These are phyloP conservation scores for Cunninghamia lanceolata DNA, from an alignment of 75 land plant genomes.

Conservation along the genomic window DNA sequence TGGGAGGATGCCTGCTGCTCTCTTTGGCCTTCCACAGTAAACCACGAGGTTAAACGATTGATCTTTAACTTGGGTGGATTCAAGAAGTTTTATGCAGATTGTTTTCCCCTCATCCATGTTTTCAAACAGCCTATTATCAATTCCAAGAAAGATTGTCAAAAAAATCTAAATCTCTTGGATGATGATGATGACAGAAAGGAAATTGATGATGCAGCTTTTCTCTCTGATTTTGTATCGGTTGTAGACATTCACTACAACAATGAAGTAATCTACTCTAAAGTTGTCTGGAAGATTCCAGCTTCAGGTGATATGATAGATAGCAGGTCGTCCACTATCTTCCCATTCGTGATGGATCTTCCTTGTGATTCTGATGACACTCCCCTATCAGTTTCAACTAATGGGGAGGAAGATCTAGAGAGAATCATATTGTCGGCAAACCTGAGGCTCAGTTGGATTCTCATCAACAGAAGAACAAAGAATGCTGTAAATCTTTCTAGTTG, in stretches of 20 bases:
- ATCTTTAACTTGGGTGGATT: too few relatives aligned
- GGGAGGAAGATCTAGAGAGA: background rate
- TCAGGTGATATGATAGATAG: background rate
- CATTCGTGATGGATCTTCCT: background rate
- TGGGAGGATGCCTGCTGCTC: too few relatives aligned
- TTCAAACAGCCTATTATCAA: too few relatives aligned
- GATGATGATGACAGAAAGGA: too few relatives aligned
- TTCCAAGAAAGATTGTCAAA: too few relatives aligned
- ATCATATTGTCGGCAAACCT: background rate
- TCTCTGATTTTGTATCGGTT: slow-evolving; percentile 13
- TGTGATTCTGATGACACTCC: background rate
- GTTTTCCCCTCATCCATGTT: too few relatives aligned
- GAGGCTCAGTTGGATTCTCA: background rate
- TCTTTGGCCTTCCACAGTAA: too few relatives aligned
- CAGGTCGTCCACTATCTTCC: background rate
- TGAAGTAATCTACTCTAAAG: background rate
- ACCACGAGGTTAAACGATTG: too few relatives aligned
- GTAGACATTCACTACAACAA: too few relatives aligned
- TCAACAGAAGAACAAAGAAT: background rate
- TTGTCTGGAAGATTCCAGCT: background rate
- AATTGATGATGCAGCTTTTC: too few relatives aligned
- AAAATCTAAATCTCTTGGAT: too few relatives aligned
- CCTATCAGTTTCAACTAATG: background rate
- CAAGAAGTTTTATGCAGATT: too few relatives aligned
- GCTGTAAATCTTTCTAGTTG: background rate